A percentile compares a stretch with the other conserved stretches of the same genome.
phyloP scores from a whole-genome alignment of 176 grass and related monocot genomes.

The Oryza coarctata region DNA sequence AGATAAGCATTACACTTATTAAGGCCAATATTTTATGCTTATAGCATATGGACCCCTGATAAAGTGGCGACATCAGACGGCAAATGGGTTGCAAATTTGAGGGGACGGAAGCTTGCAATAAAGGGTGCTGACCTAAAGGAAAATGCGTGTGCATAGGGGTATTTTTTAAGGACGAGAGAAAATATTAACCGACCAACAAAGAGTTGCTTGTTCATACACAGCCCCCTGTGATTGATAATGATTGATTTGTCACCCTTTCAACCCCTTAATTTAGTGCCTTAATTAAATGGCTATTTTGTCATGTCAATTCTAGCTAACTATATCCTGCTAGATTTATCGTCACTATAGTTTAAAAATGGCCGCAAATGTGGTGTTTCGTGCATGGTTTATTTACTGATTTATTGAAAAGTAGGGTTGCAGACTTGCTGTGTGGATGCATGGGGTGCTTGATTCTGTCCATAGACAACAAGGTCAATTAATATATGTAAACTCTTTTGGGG shows the following conservation, averaged over 20 bases:
- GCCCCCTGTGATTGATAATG: slow-evolving; percentile 51
- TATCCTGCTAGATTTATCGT: slow-evolving; percentile 43
- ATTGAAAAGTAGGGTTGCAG: slow-evolving; percentile 12
- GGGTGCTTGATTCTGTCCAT: slow-evolving; percentile 32
- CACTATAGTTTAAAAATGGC: slow-evolving; percentile 10
- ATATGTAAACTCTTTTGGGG: not conserved
- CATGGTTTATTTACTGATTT: slow-evolving; percentile 14
- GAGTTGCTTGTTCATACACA: slow-evolving; percentile 23
- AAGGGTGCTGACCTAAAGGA: slow-evolving; percentile 45
- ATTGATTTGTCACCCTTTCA: slow-evolving; percentile 54
- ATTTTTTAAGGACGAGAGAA: slow-evolving; percentile 21
- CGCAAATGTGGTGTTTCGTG: not conserved
- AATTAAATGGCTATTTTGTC: slow-evolving; percentile 43
- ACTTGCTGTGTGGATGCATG: slow-evolving; percentile 19
- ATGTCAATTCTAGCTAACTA: slow-evolving; percentile 50
- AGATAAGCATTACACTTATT: slow-evolving; percentile 61
- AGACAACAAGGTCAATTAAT: slow-evolving; percentile 27
- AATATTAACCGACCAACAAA: slow-evolving; percentile 59
- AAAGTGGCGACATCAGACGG: slow-evolving; percentile 42
- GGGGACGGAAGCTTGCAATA: slow-evolving; percentile 38
- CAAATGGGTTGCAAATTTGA: slow-evolving; percentile 33
- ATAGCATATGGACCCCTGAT: slow-evolving; percentile 41
- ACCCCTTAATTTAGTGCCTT: slow-evolving; percentile 31
- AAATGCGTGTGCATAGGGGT: slow-evolving; percentile 6
- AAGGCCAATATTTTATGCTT: slow-evolving; percentile 39